Conservation (phyloP, 2,329 filamentous ascomycete genomes). For the Fusarium napiforme region DNA sequence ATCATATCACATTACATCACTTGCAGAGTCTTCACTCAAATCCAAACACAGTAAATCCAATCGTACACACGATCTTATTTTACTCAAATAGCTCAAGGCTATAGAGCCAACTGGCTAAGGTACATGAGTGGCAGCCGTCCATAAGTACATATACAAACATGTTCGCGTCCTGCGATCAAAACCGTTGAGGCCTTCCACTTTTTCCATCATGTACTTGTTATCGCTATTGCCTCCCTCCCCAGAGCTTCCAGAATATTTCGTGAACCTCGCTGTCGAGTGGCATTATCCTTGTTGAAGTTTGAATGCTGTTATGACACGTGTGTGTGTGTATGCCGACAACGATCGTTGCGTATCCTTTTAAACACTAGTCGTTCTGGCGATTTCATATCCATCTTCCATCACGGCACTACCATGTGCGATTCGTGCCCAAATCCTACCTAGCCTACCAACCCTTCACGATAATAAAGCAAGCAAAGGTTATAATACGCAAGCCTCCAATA, state of each 20-base stretch:
- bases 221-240: not conserved
- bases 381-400: not conserved
- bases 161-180: not conserved
- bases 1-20: not conserved
- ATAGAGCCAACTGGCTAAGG: constrained; percentile 1
- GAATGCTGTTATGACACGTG: not conserved
- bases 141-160: not conserved
- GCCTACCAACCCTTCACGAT: not conserved
- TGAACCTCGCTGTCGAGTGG: not conserved
- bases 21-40: not conserved
- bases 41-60: not conserved
- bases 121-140: constrained; percentile 16
- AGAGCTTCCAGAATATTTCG: not conserved
- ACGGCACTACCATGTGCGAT: not conserved
- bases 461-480: not conserved
- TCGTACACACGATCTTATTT: constrained; percentile 16
- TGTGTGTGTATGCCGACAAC: not conserved
- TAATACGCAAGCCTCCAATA: not conserved
- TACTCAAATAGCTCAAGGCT: constrained; percentile 19
- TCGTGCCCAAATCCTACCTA: not conserved
- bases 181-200: constrained; percentile 8
- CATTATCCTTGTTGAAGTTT: constrained; percentile 7
- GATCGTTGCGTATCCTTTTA: not conserved
- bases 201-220: constrained; percentile 2
- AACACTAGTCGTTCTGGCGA: not conserved